phyloP scores from a whole-genome alignment of 1,139 yeast species.

The Saccharomyces hybrid region DNA sequence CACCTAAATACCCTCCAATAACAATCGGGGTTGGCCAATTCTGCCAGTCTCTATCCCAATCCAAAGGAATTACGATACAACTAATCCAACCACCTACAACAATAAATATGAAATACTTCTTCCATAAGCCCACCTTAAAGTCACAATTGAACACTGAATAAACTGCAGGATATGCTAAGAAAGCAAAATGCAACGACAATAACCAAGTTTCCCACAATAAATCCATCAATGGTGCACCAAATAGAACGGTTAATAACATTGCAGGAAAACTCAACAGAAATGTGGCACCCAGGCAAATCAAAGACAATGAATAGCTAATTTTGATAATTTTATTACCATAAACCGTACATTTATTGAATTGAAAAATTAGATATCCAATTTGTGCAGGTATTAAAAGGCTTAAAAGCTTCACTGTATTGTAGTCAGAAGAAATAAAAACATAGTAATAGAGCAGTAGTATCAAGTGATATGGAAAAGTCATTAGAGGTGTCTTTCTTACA shows the following conservation, averaged over 20 bases:
- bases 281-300: conserved; percentile 35
- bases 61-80: conserved; percentile 87
- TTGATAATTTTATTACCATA: conserved; percentile 30
- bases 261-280: conserved; percentile 46
- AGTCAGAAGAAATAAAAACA: conserved; percentile 30
- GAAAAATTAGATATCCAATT: conserved; percentile 23
- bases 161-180: conserved; percentile 45
- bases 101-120: conserved; percentile 39
- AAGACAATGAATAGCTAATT: conserved; percentile 34
- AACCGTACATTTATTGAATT: conserved; percentile 27
- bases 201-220: conserved; percentile 52
- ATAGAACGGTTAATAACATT: conserved; percentile 48
- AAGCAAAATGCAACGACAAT: conserved; percentile 57
- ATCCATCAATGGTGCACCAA: conserved; percentile 78
- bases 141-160: conserved; percentile 60
- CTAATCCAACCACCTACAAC: conserved; percentile 86
- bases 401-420: conserved; percentile 33
- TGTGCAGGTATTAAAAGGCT: conserved; percentile 26
- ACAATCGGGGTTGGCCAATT: conserved; percentile 90
- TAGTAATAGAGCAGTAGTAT: conserved; percentile 37
- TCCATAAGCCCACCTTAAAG: conserved; percentile 45
- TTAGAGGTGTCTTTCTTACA: conserved; percentile 28
- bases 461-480: conserved; percentile 45
- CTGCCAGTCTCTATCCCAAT: conserved; percentile 99
- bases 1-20: conserved; percentile 72